phyloP scores from a whole-genome alignment of 2,329 filamentous ascomycete genomes.

The Pseudogymnoascus sp. region DNA sequence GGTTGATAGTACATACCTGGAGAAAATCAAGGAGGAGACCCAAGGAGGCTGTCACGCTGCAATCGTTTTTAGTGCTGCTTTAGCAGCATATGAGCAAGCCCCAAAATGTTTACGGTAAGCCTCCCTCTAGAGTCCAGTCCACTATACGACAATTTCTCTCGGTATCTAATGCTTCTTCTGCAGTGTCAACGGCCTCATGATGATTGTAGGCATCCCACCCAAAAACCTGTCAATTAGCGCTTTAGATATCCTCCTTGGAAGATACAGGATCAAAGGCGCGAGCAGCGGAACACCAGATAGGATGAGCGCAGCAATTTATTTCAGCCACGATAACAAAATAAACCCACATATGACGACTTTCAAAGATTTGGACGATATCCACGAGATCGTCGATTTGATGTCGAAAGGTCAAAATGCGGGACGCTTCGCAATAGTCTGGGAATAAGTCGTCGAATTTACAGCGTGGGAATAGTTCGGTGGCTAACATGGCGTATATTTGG shows the following conservation, averaged over 20 bases:
- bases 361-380: slow-evolving; percentile 20
- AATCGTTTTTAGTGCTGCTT: slow-evolving; percentile 19
- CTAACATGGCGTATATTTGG: not conserved
- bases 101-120: slow-evolving; percentile 16
- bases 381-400: slow-evolving; percentile 22
- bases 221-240: slow-evolving; percentile 17
- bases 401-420: slow-evolving; percentile 18
- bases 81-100: slow-evolving; percentile 19
- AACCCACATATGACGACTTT: slow-evolving; percentile 19
- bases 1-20: slow-evolving; percentile 18
- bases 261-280: slow-evolving; percentile 18
- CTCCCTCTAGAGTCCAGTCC: not conserved
- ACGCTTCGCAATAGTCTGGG: slow-evolving; percentile 18
- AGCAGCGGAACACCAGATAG: slow-evolving; percentile 19
- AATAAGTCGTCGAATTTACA: not conserved
- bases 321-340: slow-evolving; percentile 20
- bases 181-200: slow-evolving; percentile 18
- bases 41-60: slow-evolving; percentile 20
- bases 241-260: slow-evolving; percentile 19
- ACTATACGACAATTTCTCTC: not conserved
- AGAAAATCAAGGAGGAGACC: slow-evolving; percentile 20
- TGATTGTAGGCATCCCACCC: slow-evolving; percentile 21
- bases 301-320: slow-evolving; percentile 20
- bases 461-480: not conserved
- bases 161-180: not conserved